These are phyloP conservation scores for Orychophragmus violaceus DNA, from an alignment of 345 rosid species.

Conservation along the genomic window DNA sequence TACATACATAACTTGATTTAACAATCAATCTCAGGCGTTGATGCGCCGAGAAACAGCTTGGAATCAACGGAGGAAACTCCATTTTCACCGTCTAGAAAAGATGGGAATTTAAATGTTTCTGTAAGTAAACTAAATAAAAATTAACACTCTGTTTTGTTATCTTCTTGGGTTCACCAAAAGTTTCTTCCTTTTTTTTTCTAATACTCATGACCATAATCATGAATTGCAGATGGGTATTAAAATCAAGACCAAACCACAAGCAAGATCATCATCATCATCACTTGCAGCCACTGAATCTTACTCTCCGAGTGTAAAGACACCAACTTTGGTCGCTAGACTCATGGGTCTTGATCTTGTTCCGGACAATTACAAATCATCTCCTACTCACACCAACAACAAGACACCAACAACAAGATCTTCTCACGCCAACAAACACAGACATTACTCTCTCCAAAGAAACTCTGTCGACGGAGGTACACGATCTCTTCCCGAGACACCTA, in stretches of 20 bases:
- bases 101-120: conserved; percentile 40
- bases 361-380: conserved; percentile 43
- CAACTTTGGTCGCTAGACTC: conserved; percentile 77
- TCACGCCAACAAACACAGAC: conserved; percentile 24
- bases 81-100: conserved; percentile 32
- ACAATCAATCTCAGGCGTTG: conserved; percentile 39
- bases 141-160: conserved; percentile 16
- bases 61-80: conserved; percentile 55
- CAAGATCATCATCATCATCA: conserved; percentile 31
- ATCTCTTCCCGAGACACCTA: conserved; percentile 81
- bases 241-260: conserved; percentile 49
- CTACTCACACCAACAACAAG: too few relatives aligned
- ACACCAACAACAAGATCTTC: conserved; percentile 22
- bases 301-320: conserved; percentile 75
- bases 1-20: not conserved
- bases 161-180: conserved; percentile 30
- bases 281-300: conserved; percentile 18
- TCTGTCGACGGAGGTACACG: conserved; percentile 47
- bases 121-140: conserved; percentile 35
- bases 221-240: conserved; percentile 56
- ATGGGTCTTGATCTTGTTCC: conserved; percentile 97
- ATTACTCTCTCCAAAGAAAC: conserved; percentile 33
- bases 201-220: conserved; percentile 23
- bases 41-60: conserved; percentile 82
- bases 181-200: not conserved